These are phyloP conservation scores for Musa itinerans DNA, from an alignment of 176 grass and related monocot species.

Conservation along the genomic window DNA sequence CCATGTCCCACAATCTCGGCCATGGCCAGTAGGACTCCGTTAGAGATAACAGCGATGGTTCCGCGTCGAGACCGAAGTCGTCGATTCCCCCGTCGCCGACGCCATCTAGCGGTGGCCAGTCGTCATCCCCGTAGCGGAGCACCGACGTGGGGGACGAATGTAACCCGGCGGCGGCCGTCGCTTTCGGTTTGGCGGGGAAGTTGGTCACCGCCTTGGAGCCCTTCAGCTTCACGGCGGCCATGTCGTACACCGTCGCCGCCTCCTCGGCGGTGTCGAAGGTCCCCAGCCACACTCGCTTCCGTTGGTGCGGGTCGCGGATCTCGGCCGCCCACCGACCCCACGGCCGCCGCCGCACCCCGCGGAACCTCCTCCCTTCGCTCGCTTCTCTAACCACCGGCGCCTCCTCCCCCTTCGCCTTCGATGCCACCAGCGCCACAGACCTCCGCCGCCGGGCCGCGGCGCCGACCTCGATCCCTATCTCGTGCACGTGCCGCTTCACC, in stretches of 20 bases:
- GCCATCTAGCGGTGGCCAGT: background rate
- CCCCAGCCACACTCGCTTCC: constrained; percentile 66
- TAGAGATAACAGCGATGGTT: background rate
- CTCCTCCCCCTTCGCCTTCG: constrained; percentile 11
- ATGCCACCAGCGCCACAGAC: background rate
- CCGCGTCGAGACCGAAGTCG: constrained; percentile 12
- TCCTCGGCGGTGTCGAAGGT: constrained; percentile 89
- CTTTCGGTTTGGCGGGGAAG: background rate
- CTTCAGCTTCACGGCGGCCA: constrained; percentile 44
- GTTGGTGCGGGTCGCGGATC: constrained; percentile 34
- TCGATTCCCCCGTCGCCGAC: background rate
- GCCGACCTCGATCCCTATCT: constrained; percentile 14
- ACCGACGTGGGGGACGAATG: constrained; percentile 9
- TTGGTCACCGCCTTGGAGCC: constrained; percentile 49
- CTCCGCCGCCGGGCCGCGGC: background rate
- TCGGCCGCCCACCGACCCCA: constrained; percentile 41
- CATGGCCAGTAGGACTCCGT: constrained; percentile 9
- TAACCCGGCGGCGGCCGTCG: background rate
- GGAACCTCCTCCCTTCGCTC: background rate
- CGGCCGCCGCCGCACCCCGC: constrained; percentile 38
- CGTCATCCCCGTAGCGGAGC: background rate
- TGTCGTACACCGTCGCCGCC: constrained; percentile 63
- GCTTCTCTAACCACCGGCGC: background rate
- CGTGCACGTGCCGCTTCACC: constrained; percentile 30
- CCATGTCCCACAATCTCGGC: background rate